Conservation (phyloP, 768 basidiomycete genomes). For the Cubamyces lactineus region DNA sequence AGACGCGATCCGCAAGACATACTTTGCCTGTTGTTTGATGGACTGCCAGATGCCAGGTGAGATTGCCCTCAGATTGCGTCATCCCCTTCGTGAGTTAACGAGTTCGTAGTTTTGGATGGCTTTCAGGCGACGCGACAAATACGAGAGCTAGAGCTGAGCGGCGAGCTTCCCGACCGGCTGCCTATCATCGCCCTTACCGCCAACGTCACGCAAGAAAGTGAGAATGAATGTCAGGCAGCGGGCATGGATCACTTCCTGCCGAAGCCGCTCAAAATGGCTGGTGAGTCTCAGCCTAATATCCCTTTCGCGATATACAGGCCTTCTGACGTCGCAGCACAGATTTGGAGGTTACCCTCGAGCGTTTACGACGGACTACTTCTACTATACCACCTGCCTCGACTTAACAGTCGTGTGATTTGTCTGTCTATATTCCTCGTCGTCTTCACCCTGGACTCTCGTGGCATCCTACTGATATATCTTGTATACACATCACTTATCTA, state of each 20-base stretch:
- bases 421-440: too few species aligned
- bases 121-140: conserved; percentile 31
- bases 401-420: not conserved
- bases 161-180: conserved; percentile 27
- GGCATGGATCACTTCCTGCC: conserved; percentile 37
- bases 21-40: conserved; percentile 32
- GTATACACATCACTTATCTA: not conserved
- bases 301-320: not conserved
- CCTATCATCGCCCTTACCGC: conserved; percentile 36
- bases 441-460: not conserved
- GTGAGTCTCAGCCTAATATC: conserved; percentile 17
- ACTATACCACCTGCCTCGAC: too few species aligned
- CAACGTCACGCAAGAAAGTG: conserved; percentile 35
- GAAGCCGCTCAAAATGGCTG: conserved; percentile 32
- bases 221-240: conserved; percentile 31
- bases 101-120: conserved; percentile 31
- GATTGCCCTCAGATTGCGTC: not conserved
- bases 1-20: conserved; percentile 20
- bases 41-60: conserved; percentile 34
- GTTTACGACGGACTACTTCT: not conserved
- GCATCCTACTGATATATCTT: not conserved
- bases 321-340: not conserved
- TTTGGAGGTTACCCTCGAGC: conserved; percentile 4
- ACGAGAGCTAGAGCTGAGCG: conserved; percentile 30
- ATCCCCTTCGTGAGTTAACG: not conserved